phyloP scores from a whole-genome alignment of 2,329 filamentous ascomycete species.

The Calonectria henricotiae region DNA sequence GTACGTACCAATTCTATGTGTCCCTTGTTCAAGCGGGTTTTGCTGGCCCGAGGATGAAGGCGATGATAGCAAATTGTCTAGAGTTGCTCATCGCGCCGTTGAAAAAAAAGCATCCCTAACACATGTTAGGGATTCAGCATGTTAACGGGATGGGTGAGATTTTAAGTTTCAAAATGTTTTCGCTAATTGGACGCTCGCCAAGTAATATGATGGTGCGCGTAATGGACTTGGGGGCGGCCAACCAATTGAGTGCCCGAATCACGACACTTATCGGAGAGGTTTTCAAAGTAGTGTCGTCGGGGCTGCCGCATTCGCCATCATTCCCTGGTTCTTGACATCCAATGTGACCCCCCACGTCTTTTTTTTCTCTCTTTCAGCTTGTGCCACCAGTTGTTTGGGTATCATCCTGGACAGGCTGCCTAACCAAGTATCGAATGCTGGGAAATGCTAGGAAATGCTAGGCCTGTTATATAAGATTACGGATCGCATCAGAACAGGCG shows the following conservation, averaged over 20 bases:
- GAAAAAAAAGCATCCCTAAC: too few relatives aligned
- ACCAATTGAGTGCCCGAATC: not conserved
- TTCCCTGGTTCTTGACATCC: not conserved
- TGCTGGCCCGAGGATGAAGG: too few relatives aligned
- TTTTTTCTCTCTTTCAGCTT: not conserved
- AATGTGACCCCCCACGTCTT: not conserved
- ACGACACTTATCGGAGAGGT: not conserved
- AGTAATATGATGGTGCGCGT: too few relatives aligned
- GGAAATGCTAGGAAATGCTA: not conserved
- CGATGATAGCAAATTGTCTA: too few relatives aligned
- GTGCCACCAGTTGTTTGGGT: not conserved
- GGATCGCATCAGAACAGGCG: constrained; percentile 2
- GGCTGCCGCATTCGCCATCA: not conserved
- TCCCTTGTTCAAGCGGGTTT: too few relatives aligned
- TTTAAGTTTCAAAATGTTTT: too few relatives aligned
- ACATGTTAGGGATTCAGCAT: too few relatives aligned
- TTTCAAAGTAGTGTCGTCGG: not conserved
- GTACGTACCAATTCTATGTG: too few relatives aligned
- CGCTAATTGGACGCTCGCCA: too few relatives aligned
- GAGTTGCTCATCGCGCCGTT: too few relatives aligned
- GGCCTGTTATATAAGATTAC: constrained; percentile 8
- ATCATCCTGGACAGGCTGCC: not conserved
- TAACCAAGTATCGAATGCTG: not conserved
- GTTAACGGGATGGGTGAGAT: too few relatives aligned
- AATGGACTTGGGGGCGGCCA: too few relatives aligned